These are phyloP conservation scores for Thymus mandschuricus DNA, from an alignment of 257 asterid genomes.

Conservation along the genomic window DNA sequence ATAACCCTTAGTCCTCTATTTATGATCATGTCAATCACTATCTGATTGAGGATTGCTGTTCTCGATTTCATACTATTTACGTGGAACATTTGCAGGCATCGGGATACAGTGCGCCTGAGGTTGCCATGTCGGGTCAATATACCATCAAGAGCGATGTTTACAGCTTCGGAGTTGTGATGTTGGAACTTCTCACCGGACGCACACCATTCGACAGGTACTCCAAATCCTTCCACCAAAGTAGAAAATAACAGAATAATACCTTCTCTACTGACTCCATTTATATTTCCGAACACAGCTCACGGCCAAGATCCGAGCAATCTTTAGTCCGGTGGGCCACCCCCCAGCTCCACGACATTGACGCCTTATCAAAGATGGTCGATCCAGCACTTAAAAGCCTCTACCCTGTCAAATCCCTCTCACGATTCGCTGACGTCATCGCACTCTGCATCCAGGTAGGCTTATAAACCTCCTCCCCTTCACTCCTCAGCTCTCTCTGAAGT, in stretches of 20 bases:
- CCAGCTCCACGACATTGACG: slow-evolving; percentile 96
- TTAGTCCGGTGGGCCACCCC: slow-evolving; percentile 98
- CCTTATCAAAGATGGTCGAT: slow-evolving; percentile 93
- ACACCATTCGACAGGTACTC: slow-evolving; percentile 83
- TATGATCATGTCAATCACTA: not conserved
- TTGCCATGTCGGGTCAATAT: slow-evolving; percentile 81
- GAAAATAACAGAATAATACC: not conserved
- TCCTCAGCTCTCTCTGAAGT: not conserved
- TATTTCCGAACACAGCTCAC: slow-evolving; percentile 51
- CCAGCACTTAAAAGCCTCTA: slow-evolving; percentile 91
- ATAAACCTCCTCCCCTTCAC: not conserved
- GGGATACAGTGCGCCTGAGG: slow-evolving; percentile 91
- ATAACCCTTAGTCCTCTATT: too few species aligned
- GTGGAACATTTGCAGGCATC: slow-evolving; percentile 61
- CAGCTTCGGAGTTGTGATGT: slow-evolving; percentile 96
- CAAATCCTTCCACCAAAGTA: not conserved
- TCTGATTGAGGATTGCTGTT: not conserved
- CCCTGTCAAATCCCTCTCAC: slow-evolving; percentile 90
- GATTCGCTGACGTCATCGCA: slow-evolving; percentile 96
- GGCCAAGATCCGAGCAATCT: slow-evolving; percentile 84
- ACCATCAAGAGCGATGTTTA: slow-evolving; percentile 90
- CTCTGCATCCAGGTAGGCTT: slow-evolving; percentile 86
- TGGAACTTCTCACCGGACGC: slow-evolving; percentile 92
- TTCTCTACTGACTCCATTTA: not conserved
- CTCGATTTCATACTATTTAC: not conserved